phyloP scores from a whole-genome alignment of 2,329 filamentous ascomycete genomes.

The Fusarium hostae region DNA sequence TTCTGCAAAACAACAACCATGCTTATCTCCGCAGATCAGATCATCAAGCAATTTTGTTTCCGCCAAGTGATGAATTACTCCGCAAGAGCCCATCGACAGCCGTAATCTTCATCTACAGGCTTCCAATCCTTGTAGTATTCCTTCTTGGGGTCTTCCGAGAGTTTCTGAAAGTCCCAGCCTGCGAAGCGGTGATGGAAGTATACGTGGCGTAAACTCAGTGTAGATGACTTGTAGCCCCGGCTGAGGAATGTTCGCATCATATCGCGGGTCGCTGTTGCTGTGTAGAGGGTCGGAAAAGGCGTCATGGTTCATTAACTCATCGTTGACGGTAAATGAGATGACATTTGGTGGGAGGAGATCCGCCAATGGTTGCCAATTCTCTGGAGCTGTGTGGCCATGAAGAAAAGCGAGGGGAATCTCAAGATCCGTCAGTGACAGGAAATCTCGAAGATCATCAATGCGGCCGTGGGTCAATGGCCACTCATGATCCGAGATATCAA shows the following conservation, averaged over 20 bases:
- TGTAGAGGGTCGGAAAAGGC: neutral
- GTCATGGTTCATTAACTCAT: accelerated
- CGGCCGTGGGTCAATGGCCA: neutral
- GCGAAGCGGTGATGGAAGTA: neutral
- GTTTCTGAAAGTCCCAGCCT: neutral
- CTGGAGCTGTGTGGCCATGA: neutral
- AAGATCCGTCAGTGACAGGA: neutral
- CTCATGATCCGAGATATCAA: neutral
- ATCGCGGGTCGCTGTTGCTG: neutral
- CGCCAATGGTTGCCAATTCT: neutral
- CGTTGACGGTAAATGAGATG: neutral
- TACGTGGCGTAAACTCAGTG: neutral
- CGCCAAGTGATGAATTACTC: neutral
- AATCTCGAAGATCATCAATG: neutral
- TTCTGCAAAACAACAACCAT: neutral
- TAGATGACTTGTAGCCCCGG: neutral
- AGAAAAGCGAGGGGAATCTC: neutral
- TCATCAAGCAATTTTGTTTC: neutral
- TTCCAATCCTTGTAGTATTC: neutral
- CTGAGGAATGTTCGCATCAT: neutral
- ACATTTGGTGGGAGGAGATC: neutral
- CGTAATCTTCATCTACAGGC: neutral
- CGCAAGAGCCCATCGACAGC: neutral
- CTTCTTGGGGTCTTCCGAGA: neutral
- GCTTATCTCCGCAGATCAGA: neutral